Evolutionary conservation across 2,329 filamentous ascomycete genomes (phyloP), one percentile per base, ranked within the genome.

Genomic region (Aureobasidium sp.): DNA sequence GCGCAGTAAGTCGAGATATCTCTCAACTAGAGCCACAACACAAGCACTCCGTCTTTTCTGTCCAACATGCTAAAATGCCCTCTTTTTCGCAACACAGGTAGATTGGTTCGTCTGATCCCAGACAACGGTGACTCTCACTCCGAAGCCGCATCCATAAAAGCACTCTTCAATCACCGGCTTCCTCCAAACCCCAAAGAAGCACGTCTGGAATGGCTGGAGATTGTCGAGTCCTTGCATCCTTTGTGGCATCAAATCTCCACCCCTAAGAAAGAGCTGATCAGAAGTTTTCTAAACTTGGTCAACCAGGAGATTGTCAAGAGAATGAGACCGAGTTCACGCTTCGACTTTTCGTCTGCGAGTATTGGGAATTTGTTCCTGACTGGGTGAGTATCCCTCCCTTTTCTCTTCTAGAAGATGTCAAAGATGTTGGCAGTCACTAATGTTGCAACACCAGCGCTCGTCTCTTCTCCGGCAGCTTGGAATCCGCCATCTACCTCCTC

Each of bases 381-480:
- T 45, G 78, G 77, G 78, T 67, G 77, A 80, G 73, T 62, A 64
- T 85, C 5, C 14, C 12, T 25, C 5, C 5, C 45, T 31, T 31
- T 8, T 31, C 29, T 31, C 29, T 31, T 8, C 29, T 31, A 31
- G 29, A 3, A 48, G 12, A 2, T 5, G 3, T 11, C 2, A 90
- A 91, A 69, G 77, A 91, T 48, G 89, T 22, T 44, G n/a, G 48
- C 8, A 15, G 15, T 6, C 3, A 31, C 25, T 49, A 1, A 34
- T 15, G 17, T 52, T 17, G 14, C 42, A 4, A 17, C 25, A 25
- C 12, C 15, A 93, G 91, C 0, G 92, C 91, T 0, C 85, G 93
- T 1, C 82, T 97, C 12, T 97, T 97, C 76, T 91, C 90, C 0
- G 93, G 93, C 36, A 93, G 88, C 63, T 93, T 97, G 67, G 94